Conservation (phyloP, 2,329 filamentous ascomycete species). For the Neofusicoccum umdonicola region DNA sequence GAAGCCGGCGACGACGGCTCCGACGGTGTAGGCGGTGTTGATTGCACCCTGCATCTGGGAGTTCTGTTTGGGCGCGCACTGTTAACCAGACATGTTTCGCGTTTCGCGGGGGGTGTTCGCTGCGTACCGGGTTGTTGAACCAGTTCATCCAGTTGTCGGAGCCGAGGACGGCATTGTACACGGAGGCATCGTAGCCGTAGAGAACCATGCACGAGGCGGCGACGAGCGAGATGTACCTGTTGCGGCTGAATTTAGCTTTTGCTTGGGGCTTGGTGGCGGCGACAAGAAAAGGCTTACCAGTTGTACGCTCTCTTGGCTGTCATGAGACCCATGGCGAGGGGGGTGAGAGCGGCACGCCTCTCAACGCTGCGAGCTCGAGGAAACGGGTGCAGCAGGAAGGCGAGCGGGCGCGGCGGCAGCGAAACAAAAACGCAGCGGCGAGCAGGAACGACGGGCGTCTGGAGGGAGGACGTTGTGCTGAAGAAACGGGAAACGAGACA, state of each 20-base stretch:
- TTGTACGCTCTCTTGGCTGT: constrained; percentile 45
- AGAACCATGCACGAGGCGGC: constrained; percentile 73
- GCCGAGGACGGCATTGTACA: constrained; percentile 70
- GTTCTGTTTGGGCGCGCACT: constrained; percentile 12
- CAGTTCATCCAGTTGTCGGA: constrained; percentile 65
- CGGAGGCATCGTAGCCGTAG: constrained; percentile 72
- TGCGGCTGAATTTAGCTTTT: constrained; percentile 17
- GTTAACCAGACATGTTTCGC: neutral
- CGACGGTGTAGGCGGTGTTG: constrained; percentile 70
- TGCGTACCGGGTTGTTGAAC: constrained; percentile 51
- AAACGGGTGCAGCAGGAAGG: neutral
- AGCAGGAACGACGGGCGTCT: neutral
- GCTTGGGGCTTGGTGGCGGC: neutral
- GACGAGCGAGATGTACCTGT: constrained; percentile 66
- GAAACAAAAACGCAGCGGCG: neutral
- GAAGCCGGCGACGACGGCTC: constrained; percentile 67
- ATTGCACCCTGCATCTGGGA: constrained; percentile 54
- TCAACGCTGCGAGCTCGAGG: neutral
- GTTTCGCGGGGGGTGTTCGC: neutral
- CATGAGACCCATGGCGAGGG: constrained; percentile 14
- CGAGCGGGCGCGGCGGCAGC: neutral
- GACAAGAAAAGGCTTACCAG: constrained; percentile 34
- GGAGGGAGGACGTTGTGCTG: neutral
- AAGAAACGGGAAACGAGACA: neutral
- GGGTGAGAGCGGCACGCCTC: neutral